phyloP scores from a whole-genome alignment of 768 basidiomycete species.

The Podaxis sp. region DNA sequence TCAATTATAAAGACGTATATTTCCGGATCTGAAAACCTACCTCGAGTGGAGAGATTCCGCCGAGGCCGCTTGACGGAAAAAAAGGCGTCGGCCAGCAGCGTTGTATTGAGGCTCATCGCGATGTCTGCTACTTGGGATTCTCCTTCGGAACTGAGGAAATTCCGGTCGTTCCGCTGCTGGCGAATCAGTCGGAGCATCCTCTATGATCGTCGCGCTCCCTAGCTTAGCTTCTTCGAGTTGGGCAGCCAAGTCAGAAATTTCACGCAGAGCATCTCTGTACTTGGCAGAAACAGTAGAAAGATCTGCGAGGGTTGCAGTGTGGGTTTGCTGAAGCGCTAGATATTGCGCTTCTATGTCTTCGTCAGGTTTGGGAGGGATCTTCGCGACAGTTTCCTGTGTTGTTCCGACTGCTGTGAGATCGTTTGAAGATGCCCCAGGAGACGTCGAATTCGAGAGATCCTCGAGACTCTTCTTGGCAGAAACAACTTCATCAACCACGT shows the following conservation, averaged over 20 bases:
- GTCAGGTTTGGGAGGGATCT: conserved; percentile 27
- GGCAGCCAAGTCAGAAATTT: conserved; percentile 91
- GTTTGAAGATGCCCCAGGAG: conserved; percentile 21
- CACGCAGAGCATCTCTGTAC: conserved; percentile 84
- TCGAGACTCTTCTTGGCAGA: conserved; percentile 69
- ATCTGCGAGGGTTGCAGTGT: conserved; percentile 76
- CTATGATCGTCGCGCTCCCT: conserved; percentile 41
- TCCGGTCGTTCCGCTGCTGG: conserved; percentile 43
- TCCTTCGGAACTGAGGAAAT: conserved; percentile 43
- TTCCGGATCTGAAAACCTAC: conserved; percentile 32
- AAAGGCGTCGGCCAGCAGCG: conserved; percentile 61
- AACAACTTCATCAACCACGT: conserved; percentile 68
- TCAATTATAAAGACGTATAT: conserved; percentile 12
- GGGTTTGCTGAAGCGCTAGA: conserved; percentile 74
- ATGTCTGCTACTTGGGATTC: conserved; percentile 47
- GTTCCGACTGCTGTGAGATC: conserved; percentile 24
- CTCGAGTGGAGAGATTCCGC: conserved; percentile 87
- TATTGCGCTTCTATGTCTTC: conserved; percentile 58
- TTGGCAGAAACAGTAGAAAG: conserved; percentile 76
- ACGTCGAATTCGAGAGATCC: conserved; percentile 31
- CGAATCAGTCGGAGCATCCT: conserved; percentile 33
- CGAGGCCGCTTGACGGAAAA: conserved; percentile 88
- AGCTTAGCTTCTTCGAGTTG: conserved; percentile 88
- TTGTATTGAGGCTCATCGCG: conserved; percentile 55
- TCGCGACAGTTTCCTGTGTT: conserved; percentile 9